These are phyloP conservation scores for Biscogniauxia marginata DNA, from an alignment of 2,329 filamentous ascomycete genomes.

Conservation along the genomic window DNA sequence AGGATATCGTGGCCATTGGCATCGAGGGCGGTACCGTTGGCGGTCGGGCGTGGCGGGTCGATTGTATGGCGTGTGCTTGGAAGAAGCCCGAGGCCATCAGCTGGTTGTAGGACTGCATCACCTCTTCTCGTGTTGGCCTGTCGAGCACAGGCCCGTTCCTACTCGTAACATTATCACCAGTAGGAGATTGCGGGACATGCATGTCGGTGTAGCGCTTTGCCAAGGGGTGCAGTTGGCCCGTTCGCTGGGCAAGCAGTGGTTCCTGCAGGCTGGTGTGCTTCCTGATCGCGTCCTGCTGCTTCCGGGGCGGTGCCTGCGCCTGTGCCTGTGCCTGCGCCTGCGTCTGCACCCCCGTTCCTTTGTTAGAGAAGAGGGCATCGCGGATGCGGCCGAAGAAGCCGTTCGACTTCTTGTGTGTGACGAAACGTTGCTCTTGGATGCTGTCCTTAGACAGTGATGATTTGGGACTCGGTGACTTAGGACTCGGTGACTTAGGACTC, in stretches of 20 bases:
- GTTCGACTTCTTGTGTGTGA: constrained; percentile 29
- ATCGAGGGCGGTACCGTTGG: constrained; percentile 7
- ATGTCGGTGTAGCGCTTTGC: constrained; percentile 2
- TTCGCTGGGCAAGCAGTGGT: constrained; percentile 8
- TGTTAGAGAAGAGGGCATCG: constrained; percentile 24
- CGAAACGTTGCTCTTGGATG: constrained; percentile 9
- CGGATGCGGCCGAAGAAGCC: constrained; percentile 33
- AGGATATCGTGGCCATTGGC: constrained; percentile 17
- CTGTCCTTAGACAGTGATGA: background rate
- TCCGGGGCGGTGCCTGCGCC: constrained; percentile 3
- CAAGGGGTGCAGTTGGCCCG: background rate
- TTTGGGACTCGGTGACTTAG: constrained; percentile 14
- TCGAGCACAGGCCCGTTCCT: constrained; percentile 9
- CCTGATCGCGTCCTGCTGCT: constrained; percentile 20
- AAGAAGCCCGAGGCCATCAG: constrained; percentile 60
- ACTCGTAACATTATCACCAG: background rate
- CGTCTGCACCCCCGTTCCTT: constrained; percentile 7
- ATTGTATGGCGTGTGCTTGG: constrained; percentile 55
- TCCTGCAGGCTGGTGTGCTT: constrained; percentile 34
- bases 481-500: constrained; percentile 17
- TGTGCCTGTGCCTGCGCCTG: constrained; percentile 3
- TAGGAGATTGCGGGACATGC: constrained; percentile 17
- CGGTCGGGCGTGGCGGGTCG: constrained; percentile 46
- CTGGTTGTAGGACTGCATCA: constrained; percentile 55
- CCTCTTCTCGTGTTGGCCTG: constrained; percentile 46